Base-by-base conservation (phyloP, 805 yeast species). In the Wickerhamomyces canadensis region DNA sequence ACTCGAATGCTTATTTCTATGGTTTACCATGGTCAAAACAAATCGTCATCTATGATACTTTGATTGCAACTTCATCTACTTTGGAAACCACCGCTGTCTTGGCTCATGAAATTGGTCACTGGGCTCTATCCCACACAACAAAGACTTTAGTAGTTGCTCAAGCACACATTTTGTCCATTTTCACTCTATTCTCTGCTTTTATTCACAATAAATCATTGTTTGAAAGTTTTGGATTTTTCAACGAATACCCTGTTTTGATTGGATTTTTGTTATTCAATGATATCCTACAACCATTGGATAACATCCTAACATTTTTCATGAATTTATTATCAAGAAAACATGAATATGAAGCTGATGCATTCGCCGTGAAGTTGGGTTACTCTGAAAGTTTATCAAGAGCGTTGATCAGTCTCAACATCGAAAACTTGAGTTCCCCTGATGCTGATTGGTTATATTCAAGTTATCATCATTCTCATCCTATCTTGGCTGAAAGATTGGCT, bases 71-170 rank as follows among this genome's bases (percentile, higher is more conserved):
- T 41, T 80, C 88, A 24, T 64, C 88, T 22, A 73, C 76, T 21
- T 74, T 72, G 30, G 95, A 93, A 62, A 85, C 88, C 28, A 86
- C 88, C 36, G 97, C 98, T 36, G 96, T 93, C 1, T 70, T 91
- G 47, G 98, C 95, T n/a, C 99, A 93, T 57, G 99, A 93, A 67
- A 82, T 93, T 49, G 99, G 99, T 35, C 99, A 93, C 61, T 93
- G 99, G 99, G 80, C 82, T 52, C 72, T 84, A 58, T 79, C 83
- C 41, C 99, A 93, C 61, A 82, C 89, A 43, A 68, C 89, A n/a
- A 80, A 79, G 57, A 74, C 82, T 71, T 62, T 93, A 53, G 53
- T 73, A 5, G 72, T 80, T 44, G 68, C 77, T 33, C 89, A 86
- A 61, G 58, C 65, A 5, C 84, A 84, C 49, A 60, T 80, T 36